Evolutionary conservation across 2,329 filamentous ascomycete genomes (phyloP).

Genomic region (Pseudocercospora vitis): DNA sequence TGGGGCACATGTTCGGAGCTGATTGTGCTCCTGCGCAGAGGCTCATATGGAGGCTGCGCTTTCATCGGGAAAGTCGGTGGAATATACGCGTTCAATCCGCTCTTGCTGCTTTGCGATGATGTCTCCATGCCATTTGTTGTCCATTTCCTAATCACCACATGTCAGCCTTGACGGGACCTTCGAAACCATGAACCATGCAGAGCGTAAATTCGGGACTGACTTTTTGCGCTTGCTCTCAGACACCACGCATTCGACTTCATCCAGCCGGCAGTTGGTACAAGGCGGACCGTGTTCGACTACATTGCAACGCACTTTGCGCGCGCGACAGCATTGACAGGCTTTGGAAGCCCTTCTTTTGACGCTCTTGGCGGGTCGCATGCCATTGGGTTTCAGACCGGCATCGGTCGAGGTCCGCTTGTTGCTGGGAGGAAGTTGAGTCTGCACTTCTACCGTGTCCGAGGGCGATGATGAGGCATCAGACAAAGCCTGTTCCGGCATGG

Average conservation of each 20-base stretch:
- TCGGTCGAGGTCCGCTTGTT: constrained; percentile 58
- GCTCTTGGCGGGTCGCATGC: constrained; percentile 52
- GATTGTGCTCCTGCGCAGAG: constrained; percentile 25
- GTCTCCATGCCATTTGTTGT: constrained; percentile 30
- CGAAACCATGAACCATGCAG: too few relatives aligned
- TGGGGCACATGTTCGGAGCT: constrained; percentile 58
- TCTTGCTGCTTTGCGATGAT: constrained; percentile 24
- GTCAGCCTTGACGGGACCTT: background rate
- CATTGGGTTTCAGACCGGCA: constrained; percentile 54
- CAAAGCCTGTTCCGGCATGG: constrained; percentile 24
- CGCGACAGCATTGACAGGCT: constrained; percentile 84
- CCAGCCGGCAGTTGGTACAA: constrained; percentile 82
- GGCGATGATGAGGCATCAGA: constrained; percentile 37
- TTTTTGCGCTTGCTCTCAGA: constrained; percentile 79
- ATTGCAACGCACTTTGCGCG: constrained; percentile 89
- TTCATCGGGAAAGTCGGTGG: constrained; percentile 34
- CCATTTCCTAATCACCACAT: constrained; percentile 37
- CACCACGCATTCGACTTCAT: constrained; percentile 70
- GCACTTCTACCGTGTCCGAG: constrained; percentile 29
- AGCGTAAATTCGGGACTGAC: too few relatives aligned
- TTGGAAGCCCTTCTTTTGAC: constrained; percentile 86
- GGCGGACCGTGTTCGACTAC: constrained; percentile 82
- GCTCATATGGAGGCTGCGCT: constrained; percentile 36
- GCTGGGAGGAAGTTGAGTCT: constrained; percentile 17
- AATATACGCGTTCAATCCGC: constrained; percentile 23